Conservation (phyloP, 1,284 basidiomycete species). For the Megacollybia platyphylla region DNA sequence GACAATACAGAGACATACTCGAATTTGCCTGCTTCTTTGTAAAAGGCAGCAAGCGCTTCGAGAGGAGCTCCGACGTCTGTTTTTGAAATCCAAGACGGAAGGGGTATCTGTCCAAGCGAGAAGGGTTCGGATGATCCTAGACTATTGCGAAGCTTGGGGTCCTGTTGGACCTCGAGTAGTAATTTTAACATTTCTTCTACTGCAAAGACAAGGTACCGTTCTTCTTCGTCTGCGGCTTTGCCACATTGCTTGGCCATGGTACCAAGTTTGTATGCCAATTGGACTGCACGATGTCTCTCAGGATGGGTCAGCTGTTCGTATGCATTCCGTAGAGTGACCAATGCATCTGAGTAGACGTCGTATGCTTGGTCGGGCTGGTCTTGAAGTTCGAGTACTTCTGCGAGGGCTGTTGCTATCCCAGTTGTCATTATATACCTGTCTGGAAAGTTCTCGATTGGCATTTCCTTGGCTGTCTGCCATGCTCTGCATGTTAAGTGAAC, state of each 20-base stretch:
- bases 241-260: constrained; percentile 32
- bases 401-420: constrained; percentile 56
- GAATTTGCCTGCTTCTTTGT: constrained; percentile 40
- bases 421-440: constrained; percentile 57
- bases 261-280: constrained; percentile 57
- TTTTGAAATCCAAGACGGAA: constrained; percentile 51
- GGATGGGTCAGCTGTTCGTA: constrained; percentile 18
- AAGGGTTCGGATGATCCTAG: background rate
- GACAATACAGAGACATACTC: constrained; percentile 32
- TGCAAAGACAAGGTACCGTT: constrained; percentile 47
- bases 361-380: constrained; percentile 37
- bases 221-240: constrained; percentile 41
- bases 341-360: constrained; percentile 31
- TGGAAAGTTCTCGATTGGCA: constrained; percentile 36
- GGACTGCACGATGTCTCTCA: constrained; percentile 46
- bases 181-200: constrained; percentile 46
- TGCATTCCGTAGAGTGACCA: constrained; percentile 19
- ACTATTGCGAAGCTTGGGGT: constrained; percentile 5
- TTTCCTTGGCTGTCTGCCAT: constrained; percentile 38
- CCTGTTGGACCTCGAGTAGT: constrained; percentile 12
- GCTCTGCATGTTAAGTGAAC: constrained; percentile 29
- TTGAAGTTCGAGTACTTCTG: constrained; percentile 42
- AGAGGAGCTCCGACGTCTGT: constrained; percentile 59
- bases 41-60: constrained; percentile 54
- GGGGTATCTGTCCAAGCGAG: constrained; percentile 26